Evolutionary conservation across 2,329 filamentous ascomycete species (phyloP).

Genomic region (Colletotrichum neosansevieriae): DNA sequence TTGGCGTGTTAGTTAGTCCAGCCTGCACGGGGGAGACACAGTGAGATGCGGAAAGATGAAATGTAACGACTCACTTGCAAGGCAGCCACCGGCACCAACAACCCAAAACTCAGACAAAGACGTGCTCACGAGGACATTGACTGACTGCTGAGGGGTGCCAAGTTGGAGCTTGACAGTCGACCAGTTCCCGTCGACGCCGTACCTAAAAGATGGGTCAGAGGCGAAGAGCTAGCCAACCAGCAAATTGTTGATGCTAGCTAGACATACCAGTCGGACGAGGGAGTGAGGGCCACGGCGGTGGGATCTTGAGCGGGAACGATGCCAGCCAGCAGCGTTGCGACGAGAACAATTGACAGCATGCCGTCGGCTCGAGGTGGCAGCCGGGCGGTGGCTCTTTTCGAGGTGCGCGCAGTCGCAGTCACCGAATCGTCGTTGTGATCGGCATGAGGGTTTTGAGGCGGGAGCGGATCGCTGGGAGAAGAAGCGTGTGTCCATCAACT

Average conservation of each 20-base stretch:
- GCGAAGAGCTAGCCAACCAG: background rate
- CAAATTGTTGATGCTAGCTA: background rate
- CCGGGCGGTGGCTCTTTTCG: constrained; percentile 22
- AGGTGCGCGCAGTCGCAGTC: constrained; percentile 39
- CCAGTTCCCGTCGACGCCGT: constrained; percentile 78
- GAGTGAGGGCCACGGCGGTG: constrained; percentile 38
- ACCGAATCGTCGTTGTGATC: constrained; percentile 31
- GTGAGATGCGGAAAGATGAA: no score
- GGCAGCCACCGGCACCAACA: constrained; percentile 69
- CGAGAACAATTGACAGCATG: constrained; percentile 28
- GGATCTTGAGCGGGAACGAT: constrained; percentile 32
- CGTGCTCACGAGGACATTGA: constrained; percentile 69
- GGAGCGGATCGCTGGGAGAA: constrained; percentile 19
- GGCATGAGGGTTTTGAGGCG: constrained; percentile 33
- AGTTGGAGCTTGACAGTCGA: constrained; percentile 74
- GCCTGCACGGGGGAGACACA: no score
- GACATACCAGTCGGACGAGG: constrained; percentile 37
- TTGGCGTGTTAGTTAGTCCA: background rate
- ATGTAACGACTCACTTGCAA: constrained; percentile 55
- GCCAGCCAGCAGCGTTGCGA: constrained; percentile 33
- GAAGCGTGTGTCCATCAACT: constrained; percentile 27
- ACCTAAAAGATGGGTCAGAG: constrained; percentile 55
- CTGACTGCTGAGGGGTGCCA: constrained; percentile 55
- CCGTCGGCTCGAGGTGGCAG: constrained; percentile 23
- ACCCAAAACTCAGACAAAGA: constrained; percentile 79